These are phyloP conservation scores for Rhizopus arrhizus DNA, from an alignment of 371 early-diverging fungal genomes.

Conservation along the genomic window DNA sequence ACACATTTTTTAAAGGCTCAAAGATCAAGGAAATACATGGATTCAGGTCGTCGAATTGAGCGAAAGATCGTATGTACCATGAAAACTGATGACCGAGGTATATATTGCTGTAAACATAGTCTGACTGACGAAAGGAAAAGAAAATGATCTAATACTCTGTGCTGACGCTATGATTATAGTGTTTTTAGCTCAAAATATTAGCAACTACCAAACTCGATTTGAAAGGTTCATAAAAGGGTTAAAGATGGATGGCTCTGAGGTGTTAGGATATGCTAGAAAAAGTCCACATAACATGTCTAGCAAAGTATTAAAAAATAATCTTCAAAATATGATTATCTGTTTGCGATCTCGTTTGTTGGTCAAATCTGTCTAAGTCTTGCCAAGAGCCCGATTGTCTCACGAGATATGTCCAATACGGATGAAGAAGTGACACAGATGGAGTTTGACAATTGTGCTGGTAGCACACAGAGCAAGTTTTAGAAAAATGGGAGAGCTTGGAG, in stretches of 20 bases:
- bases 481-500: slow-evolving; percentile 10
- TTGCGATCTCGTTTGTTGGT: slow-evolving; percentile 10
- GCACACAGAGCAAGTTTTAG: slow-evolving; percentile 16
- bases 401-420: slow-evolving; percentile 14
- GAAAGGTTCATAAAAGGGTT: slow-evolving; percentile 18
- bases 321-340: slow-evolving; percentile 12
- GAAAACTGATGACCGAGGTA: slow-evolving; percentile 18
- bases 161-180: slow-evolving; percentile 11
- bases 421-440: slow-evolving; percentile 14
- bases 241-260: slow-evolving; percentile 16
- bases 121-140: slow-evolving; percentile 17
- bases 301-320: background rate
- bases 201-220: slow-evolving; percentile 14
- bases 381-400: slow-evolving; percentile 10
- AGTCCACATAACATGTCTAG: slow-evolving; percentile 3
- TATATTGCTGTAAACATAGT: slow-evolving; percentile 16
- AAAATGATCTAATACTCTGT: slow-evolving; percentile 11
- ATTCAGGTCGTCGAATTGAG: slow-evolving; percentile 10
- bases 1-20: slow-evolving; percentile 2
- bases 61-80: slow-evolving; percentile 13
- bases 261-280: slow-evolving; percentile 19
- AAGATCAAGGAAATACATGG: slow-evolving; percentile 10
- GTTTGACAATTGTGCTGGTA: slow-evolving; percentile 13
- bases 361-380: slow-evolving; percentile 12
- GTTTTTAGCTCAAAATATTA: slow-evolving; percentile 16